Percentiles rank a stretch among this genome's conserved stretches.
These are phyloP conservation scores for Capronia epimyces DNA, from an alignment of 2,329 filamentous ascomycete genomes.

Conservation along the genomic window DNA sequence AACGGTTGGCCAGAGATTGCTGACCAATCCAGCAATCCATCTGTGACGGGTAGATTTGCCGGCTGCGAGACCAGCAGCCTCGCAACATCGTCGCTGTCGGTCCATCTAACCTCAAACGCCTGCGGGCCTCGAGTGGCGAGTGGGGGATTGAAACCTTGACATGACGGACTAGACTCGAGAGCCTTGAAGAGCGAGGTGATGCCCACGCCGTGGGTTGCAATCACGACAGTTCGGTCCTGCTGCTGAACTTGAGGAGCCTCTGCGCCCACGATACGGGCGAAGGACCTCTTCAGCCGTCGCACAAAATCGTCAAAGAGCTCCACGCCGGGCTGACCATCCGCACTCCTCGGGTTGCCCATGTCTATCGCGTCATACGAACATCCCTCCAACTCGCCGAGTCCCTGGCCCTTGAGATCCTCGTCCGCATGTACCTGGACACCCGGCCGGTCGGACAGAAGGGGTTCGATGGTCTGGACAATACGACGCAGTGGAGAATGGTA, in stretches of 20 bases:
- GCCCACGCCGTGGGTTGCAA: conserved; percentile 21
- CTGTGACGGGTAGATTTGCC: conserved; percentile 11
- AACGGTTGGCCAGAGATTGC: conserved; percentile 16
- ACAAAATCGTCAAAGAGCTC: conserved; percentile 22
- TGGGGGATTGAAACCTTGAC: conserved; percentile 15
- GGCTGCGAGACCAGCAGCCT: conserved; percentile 11
- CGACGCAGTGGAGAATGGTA: conserved; percentile 22
- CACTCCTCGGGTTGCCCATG: conserved; percentile 18
- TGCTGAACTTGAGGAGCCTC: conserved; percentile 5
- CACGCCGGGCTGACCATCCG: conserved; percentile 18
- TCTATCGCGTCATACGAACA: conserved; percentile 18
- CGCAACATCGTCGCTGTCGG: conserved; percentile 21
- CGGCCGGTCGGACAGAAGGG: conserved; percentile 9
- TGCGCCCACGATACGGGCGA: conserved; percentile 13
- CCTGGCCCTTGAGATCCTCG: conserved; percentile 15
- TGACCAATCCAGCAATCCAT: conserved; percentile 12
- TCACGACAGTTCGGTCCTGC: conserved; percentile 13
- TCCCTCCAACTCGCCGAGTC: conserved; percentile 17
- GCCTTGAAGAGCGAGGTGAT: conserved; percentile 20
- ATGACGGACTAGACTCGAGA: conserved; percentile 12
- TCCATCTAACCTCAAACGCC: conserved; percentile 21
- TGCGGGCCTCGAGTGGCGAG: conserved; percentile 16
- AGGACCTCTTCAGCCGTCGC: conserved; percentile 10
- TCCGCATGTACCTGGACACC: conserved; percentile 8
- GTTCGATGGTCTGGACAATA: conserved; percentile 17